Conservation (phyloP, 2,329 filamentous ascomycete species). For the Cladosporium cucumerinum region DNA sequence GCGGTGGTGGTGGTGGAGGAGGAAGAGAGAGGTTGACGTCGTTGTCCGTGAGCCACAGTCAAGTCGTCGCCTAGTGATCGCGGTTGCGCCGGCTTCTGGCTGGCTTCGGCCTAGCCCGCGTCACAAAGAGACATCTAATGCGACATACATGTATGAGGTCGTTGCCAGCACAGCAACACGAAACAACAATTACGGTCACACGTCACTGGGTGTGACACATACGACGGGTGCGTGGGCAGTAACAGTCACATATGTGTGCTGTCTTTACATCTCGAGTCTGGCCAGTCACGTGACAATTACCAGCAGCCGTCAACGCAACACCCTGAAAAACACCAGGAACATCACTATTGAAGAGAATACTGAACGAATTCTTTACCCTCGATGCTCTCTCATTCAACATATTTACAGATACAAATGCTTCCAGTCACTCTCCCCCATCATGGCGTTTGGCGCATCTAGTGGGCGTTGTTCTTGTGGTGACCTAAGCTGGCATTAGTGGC, state of each 20-base stretch:
- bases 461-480: constrained; percentile 99
- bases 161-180: background rate
- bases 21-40: background rate
- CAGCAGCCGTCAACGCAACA: background rate
- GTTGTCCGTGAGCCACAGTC: background rate
- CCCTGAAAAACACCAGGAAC: background rate
- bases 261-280: background rate
- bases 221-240: background rate
- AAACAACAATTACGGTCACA: background rate
- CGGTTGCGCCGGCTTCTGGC: constrained; percentile 1
- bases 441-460: constrained; percentile 55
- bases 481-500: constrained; percentile 54
- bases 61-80: background rate
- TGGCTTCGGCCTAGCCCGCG: background rate
- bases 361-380: background rate
- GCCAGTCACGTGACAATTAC: background rate
- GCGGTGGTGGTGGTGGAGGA: background rate
- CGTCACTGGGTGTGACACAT: background rate
- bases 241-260: background rate
- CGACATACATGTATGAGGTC: background rate
- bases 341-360: background rate
- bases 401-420: constrained; percentile 21
- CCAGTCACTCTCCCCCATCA: background rate
- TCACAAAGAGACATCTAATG: background rate
- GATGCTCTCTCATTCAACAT: constrained; percentile 13